Percentiles rank a stretch among this genome's conserved stretches.
Evolutionary conservation across 2,329 filamentous ascomycete genomes (phyloP).

Genomic region (Colletotrichum tanaceti): DNA sequence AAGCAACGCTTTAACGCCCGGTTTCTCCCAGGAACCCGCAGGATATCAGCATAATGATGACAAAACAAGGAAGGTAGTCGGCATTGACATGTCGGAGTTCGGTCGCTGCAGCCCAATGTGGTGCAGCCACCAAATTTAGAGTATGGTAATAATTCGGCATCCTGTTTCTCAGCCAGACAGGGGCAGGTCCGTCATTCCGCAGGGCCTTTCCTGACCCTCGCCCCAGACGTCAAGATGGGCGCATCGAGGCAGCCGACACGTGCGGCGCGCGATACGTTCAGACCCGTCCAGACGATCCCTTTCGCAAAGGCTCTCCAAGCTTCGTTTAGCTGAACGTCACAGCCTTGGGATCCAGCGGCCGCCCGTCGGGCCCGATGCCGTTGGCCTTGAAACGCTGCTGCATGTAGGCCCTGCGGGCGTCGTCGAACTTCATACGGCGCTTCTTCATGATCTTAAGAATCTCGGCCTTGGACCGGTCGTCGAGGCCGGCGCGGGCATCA

Average conservation of each 20-base stretch:
- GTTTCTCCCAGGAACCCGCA: constrained; percentile 9
- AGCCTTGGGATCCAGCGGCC: constrained; percentile 92
- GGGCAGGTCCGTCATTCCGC: not conserved
- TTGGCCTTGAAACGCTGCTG: constrained; percentile 88
- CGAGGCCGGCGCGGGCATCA: constrained; percentile 83
- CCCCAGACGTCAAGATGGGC: not conserved
- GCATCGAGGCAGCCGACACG: not conserved
- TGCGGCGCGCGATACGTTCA: not conserved
- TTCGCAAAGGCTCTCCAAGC: constrained; percentile 42
- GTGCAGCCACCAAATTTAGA: not conserved
- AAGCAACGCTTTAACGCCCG: constrained; percentile 22
- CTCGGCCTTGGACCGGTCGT: constrained; percentile 82
- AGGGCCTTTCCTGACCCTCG: not conserved
- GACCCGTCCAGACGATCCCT: not conserved
- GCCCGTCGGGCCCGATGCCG: constrained; percentile 87
- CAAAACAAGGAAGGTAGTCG: constrained; percentile 8
- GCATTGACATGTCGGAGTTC: not conserved
- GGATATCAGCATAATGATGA: constrained; percentile 7
- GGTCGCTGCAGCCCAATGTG: not conserved
- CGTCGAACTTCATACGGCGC: constrained; percentile 85
- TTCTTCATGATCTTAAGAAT: constrained; percentile 92
- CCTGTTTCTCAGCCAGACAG: not conserved
- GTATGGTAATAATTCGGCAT: constrained; percentile 5
- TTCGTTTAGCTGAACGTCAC: constrained; percentile 80
- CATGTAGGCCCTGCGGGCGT: constrained; percentile 87